A percentile compares a stretch with the other conserved stretches of the same genome.
Evolutionary conservation across 495 filamentous ascomycete species (phyloP).

Genomic region (Neurospora sp.): DNA sequence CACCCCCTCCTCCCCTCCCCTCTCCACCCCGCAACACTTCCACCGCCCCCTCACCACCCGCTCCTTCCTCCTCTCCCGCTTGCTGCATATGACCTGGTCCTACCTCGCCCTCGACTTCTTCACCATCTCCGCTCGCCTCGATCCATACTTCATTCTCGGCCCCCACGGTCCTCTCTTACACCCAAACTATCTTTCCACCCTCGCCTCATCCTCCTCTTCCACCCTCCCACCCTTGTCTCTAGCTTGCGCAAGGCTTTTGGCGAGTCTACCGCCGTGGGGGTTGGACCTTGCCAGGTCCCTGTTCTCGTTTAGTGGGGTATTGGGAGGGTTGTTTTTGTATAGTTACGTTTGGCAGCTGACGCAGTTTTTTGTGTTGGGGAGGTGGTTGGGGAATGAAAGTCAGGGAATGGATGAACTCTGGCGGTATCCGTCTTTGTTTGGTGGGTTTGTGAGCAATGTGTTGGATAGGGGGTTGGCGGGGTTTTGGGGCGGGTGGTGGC

Average conservation of each 20-base stretch:
- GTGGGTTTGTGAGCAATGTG: conserved; percentile 39
- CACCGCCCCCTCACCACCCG: conserved; percentile 27
- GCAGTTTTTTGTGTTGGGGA: conserved; percentile 42
- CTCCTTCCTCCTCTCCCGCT: conserved; percentile 37
- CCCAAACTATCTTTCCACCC: conserved; percentile 19
- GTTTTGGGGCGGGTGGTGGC: conserved; percentile 81
- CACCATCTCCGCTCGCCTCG: conserved; percentile 55
- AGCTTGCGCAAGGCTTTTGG: conserved; percentile 43
- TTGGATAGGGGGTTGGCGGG: conserved; percentile 60
- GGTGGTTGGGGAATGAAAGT: conserved; percentile 23
- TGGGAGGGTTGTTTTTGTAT: conserved; percentile 23
- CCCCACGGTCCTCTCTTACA: conserved; percentile 12
- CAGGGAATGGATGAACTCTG: conserved; percentile 35
- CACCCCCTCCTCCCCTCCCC: background rate
- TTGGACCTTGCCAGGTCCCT: background rate
- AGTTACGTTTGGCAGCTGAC: conserved; percentile 36
- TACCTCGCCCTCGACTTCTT: conserved; percentile 59
- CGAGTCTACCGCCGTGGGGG: conserved; percentile 18
- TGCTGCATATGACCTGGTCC: conserved; percentile 36
- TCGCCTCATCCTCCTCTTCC: conserved; percentile 33
- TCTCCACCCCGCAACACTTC: conserved; percentile 17
- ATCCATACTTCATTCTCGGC: conserved; percentile 61
- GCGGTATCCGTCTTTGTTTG: conserved; percentile 57
- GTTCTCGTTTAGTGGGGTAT: background rate
- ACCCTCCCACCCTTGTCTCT: conserved; percentile 24